Evolutionary conservation across 2,329 filamentous ascomycete genomes (phyloP).

Genomic region (Leptoxyphium fumago): DNA sequence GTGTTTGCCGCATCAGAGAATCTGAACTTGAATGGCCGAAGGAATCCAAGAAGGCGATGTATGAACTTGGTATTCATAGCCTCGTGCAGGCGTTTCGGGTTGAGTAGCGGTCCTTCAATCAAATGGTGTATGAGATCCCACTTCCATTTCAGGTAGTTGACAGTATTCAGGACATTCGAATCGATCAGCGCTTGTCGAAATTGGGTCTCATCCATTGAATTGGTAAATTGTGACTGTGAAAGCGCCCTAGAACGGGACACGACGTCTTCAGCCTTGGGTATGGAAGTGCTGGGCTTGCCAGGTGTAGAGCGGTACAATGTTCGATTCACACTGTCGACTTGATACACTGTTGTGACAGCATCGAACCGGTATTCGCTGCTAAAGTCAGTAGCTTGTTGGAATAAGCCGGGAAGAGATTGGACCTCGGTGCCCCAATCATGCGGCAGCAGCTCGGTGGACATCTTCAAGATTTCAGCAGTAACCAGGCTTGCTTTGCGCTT

Average conservation of each 20-base stretch:
- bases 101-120: slow-evolving; percentile 83
- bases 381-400: slow-evolving; percentile 61
- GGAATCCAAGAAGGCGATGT: slow-evolving; percentile 87
- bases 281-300: slow-evolving; percentile 6
- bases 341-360: slow-evolving; percentile 84
- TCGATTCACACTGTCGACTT: slow-evolving; percentile 92
- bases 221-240: slow-evolving; percentile 41
- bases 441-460: slow-evolving; percentile 75
- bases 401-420: slow-evolving; percentile 75
- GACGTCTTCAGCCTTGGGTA: slow-evolving; percentile 15
- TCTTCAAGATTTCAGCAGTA: slow-evolving; percentile 79
- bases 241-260: slow-evolving; percentile 28
- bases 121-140: slow-evolving; percentile 87
- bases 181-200: slow-evolving; percentile 54
- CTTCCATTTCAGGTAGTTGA: slow-evolving; percentile 91
- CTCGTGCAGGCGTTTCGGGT: slow-evolving; percentile 82
- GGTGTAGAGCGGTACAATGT: slow-evolving; percentile 63
- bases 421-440: slow-evolving; percentile 67
- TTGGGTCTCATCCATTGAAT: slow-evolving; percentile 46
- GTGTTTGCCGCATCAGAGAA: slow-evolving; percentile 86
- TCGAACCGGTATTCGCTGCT: slow-evolving; percentile 58
- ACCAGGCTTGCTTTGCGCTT: slow-evolving; percentile 82
- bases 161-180: slow-evolving; percentile 73
- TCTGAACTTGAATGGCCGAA: slow-evolving; percentile 89
- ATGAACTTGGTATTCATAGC: slow-evolving; percentile 93